A percentile compares a stretch with the other conserved stretches of the same genome.
Evolutionary conservation across 1,139 yeast species (phyloP).

Genomic region (Yamadazyma aaseri): DNA sequence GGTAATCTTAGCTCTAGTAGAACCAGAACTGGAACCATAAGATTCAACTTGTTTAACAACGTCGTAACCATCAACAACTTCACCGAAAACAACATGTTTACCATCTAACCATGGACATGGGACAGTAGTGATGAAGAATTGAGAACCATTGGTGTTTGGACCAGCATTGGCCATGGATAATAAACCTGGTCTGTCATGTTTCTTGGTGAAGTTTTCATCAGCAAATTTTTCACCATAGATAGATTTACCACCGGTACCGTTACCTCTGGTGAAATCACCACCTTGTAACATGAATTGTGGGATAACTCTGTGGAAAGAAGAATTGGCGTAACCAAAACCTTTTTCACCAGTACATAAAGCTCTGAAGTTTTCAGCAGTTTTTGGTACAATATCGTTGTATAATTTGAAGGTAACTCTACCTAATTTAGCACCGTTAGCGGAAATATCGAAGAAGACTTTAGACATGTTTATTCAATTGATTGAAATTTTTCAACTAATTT

Average conservation of each 20-base stretch:
- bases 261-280: conserved; percentile 94
- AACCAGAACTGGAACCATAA: conserved; percentile 81
- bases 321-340: conserved; percentile 91
- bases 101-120: conserved; percentile 97
- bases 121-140: conserved; percentile 97
- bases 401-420: conserved; percentile 51
- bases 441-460: conserved; percentile 74
- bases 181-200: conserved; percentile 90
- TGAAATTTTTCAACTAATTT: conserved; percentile 2
- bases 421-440: conserved; percentile 55
- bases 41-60: conserved; percentile 89
- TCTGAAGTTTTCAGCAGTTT: conserved; percentile 98
- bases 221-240: conserved; percentile 95
- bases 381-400: conserved; percentile 93
- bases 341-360: conserved; percentile 96
- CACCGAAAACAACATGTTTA: conserved; percentile 98
- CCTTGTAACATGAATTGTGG: conserved; percentile 99
- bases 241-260: conserved; percentile 98
- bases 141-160: conserved; percentile 99
- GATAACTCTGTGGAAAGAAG: conserved; percentile 97
- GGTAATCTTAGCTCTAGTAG: conserved; percentile 73
- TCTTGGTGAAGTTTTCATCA: conserved; percentile 89
- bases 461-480: conserved; percentile 32
- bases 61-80: conserved; percentile 87
- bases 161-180: conserved; percentile 99